Base-by-base conservation (phyloP, 2,329 filamentous ascomycete species). In the Epichloe brachyelytri region DNA sequence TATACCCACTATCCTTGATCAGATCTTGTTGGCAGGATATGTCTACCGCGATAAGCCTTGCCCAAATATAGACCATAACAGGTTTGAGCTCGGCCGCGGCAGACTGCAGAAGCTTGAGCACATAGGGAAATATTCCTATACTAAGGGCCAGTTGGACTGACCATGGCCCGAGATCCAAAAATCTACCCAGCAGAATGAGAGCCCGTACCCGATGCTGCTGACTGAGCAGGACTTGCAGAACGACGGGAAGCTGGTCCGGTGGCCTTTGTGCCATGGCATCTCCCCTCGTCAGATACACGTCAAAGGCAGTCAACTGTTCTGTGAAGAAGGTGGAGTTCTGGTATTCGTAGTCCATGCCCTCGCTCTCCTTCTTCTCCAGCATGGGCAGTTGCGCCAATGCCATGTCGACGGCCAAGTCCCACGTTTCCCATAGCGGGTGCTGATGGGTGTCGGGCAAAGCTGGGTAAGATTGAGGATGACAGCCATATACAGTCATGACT, bases 51-150 rank as follows among this genome's bases (percentile, higher is more conserved):
- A 98, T 80, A 43, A 98, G 88, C 46, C 93, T 81, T 5, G 93
- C 90, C 93, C 93, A 98, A 56, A 98, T 98, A 67, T 97, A 98
- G 5, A 98, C 90, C 93, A 98, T 97, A 54, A 97, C 90, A 0
- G 93, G 91, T 63, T 97, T 97, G 55, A 98, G 71, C 66, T 98
- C 93, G 45, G 88, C 80, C 0, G 93, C 93, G 45, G 94, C 91
- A 4, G 93, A 97, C 65, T 98, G 93, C 17, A 98, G 73, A 26
- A 98, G 75, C 68, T 98, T 98, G 36, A 98, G 73, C n/a, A 98
- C 93, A 63, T 98, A 98, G 0, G 93, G 93, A 67, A 98, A 98
- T 55, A 98, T 98, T 22, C 93, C 93, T 55, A 98, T 98, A 66
- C 90, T 96, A 15, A 98, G 76, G 15, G 93, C 93, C 40, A 98